Evolutionary conservation across 139 green algal genomes (phyloP).

Genomic region (Chlamydomonas sp.): DNA sequence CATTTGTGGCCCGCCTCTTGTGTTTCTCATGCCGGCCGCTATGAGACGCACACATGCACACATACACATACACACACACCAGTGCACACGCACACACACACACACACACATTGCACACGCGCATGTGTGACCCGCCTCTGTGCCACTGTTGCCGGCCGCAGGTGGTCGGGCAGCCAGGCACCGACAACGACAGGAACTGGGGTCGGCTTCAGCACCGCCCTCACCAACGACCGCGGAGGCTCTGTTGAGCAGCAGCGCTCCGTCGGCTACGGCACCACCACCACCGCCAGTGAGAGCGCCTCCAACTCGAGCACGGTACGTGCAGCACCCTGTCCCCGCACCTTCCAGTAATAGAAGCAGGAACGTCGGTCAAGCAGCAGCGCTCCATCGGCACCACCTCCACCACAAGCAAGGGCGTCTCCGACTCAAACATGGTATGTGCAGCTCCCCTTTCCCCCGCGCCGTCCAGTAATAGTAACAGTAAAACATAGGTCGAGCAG

Average conservation of each 20-base stretch:
- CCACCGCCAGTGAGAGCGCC: neutral
- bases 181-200: neutral
- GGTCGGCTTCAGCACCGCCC: neutral
- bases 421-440: too few species aligned
- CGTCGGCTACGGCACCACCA: neutral
- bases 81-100: neutral
- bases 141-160: too few species aligned
- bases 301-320: too few species aligned
- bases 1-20: neutral
- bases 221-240: constrained; percentile 6
- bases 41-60: neutral
- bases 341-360: too few species aligned
- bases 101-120: neutral
- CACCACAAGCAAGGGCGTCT: too few species aligned
- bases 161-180: neutral
- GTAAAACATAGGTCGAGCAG: too few species aligned
- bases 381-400: too few species aligned
- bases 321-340: too few species aligned
- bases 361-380: too few species aligned
- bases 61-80: neutral
- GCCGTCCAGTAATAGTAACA: too few species aligned
- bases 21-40: neutral
- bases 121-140: neutral
- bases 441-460: too few species aligned
- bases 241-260: constrained; percentile 6